Conservation (phyloP, 768 basidiomycete genomes). For the Tubosaeta sp. region DNA sequence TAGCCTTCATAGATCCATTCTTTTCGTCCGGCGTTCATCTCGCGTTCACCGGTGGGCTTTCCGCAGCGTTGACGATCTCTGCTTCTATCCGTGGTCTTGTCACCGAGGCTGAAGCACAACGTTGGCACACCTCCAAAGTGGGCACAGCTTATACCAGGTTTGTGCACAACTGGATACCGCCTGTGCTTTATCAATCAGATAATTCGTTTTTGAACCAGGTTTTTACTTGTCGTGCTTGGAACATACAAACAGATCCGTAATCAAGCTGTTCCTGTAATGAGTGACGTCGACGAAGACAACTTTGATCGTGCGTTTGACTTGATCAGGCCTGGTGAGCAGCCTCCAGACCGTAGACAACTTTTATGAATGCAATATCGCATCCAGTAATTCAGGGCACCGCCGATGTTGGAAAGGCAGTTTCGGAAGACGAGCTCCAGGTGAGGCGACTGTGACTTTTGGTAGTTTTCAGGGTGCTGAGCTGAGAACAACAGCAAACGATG, state of each 20-base stretch:
- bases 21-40: constrained; percentile 11
- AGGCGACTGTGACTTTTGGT: neutral
- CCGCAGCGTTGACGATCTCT: constrained; percentile 8
- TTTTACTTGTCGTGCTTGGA: constrained; percentile 35
- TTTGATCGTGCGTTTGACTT: constrained; percentile 40
- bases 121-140: constrained; percentile 1
- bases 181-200: too few relatives aligned
- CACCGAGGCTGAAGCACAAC: constrained; percentile 5
- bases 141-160: constrained; percentile 3
- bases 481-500: constrained; percentile 4
- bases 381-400: constrained; percentile 7
- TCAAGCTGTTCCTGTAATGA: constrained; percentile 51
- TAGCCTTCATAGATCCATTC: constrained; percentile 14
- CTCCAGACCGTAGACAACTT: neutral
- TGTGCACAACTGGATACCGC: neutral
- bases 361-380: neutral
- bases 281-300: constrained; percentile 64
- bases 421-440: constrained; percentile 9
- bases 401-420: constrained; percentile 5
- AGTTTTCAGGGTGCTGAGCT: neutral
- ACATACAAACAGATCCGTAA: constrained; percentile 70
- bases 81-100: constrained; percentile 6
- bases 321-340: constrained; percentile 7
- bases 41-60: constrained; percentile 8
- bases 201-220: neutral